Evolutionary conservation across 495 filamentous ascomycete species (phyloP).

Genomic region (Xylaria acuta): DNA sequence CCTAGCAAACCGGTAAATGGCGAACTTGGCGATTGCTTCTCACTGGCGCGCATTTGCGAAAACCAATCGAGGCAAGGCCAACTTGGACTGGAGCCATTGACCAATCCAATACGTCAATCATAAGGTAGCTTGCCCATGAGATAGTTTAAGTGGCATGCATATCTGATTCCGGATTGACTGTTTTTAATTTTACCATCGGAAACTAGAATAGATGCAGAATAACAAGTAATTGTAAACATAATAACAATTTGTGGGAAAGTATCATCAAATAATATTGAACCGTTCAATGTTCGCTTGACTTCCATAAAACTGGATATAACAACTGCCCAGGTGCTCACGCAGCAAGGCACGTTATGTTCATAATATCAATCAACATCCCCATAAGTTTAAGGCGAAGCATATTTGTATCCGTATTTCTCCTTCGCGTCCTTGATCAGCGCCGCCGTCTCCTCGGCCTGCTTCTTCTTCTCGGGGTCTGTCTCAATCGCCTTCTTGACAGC

Average conservation of each 20-base stretch:
- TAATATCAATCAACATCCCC: not conserved
- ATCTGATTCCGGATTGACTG: no score
- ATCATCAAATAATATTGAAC: not conserved
- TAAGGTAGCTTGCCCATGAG: not conserved
- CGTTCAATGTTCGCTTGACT: not conserved
- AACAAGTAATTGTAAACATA: not conserved
- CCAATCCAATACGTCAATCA: not conserved
- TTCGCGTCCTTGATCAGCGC: conserved; percentile 39
- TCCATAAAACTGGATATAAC: not conserved
- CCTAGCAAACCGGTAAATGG: conserved; percentile 16
- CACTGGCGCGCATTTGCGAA: conserved; percentile 35
- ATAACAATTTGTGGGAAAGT: not conserved
- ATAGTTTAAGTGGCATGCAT: no score
- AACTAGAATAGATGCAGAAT: not conserved
- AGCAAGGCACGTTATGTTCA: not conserved
- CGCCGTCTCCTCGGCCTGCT: conserved; percentile 29
- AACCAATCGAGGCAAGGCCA: not conserved
- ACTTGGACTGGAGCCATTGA: not conserved
- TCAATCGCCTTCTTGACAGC: conserved; percentile 22
- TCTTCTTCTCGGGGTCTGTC: conserved; percentile 38
- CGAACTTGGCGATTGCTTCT: conserved; percentile 36
- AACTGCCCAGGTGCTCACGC: not conserved
- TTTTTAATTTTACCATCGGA: no score
- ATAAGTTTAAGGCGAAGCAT: conserved; percentile 39
- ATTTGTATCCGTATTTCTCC: conserved; percentile 49